These are phyloP conservation scores for Oryza meyeriana DNA, from an alignment of 176 grass and related monocot species.

Conservation along the genomic window DNA sequence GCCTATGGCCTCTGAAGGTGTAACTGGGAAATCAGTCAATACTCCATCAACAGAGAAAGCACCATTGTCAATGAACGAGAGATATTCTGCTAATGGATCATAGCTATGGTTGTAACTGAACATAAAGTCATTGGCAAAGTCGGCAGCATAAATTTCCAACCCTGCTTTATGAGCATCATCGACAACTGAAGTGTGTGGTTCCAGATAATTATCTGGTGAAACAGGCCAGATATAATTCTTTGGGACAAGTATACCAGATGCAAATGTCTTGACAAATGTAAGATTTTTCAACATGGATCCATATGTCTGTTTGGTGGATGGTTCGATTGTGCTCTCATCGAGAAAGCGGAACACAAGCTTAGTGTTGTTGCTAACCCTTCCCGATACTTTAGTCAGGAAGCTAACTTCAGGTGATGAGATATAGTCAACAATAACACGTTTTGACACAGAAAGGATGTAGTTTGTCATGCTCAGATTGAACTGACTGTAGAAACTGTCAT, in stretches of 20 bases:
- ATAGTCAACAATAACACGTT: slow-evolving; percentile 56
- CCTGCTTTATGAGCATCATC: slow-evolving; percentile 83
- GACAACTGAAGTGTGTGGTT: slow-evolving; percentile 54
- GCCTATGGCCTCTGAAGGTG: slow-evolving; percentile 72
- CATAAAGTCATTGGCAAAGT: slow-evolving; percentile 72
- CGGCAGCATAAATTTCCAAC: slow-evolving; percentile 78
- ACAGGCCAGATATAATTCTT: slow-evolving; percentile 84
- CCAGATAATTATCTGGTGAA: slow-evolving; percentile 75
- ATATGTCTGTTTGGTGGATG: slow-evolving; percentile 71
- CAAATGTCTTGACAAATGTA: slow-evolving; percentile 86
- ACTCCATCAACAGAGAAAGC: slow-evolving; percentile 91
- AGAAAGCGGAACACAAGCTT: slow-evolving; percentile 89
- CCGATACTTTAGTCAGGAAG: slow-evolving; percentile 56
- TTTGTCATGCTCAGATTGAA: slow-evolving; percentile 88
- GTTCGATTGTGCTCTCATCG: slow-evolving; percentile 40
- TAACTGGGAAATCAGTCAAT: slow-evolving; percentile 77
- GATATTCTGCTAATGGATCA: slow-evolving; percentile 81
- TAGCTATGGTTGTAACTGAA: slow-evolving; percentile 88
- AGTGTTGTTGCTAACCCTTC: slow-evolving; percentile 51
- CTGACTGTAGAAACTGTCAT: slow-evolving; percentile 80
- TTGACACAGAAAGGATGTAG: slow-evolving; percentile 58
- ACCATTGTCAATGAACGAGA: slow-evolving; percentile 75
- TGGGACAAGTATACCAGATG: slow-evolving; percentile 90
- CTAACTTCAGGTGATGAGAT: slow-evolving; percentile 80
- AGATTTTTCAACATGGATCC: slow-evolving; percentile 73